Percentiles rank a stretch among this genome's conserved stretches.
Conservation (phyloP, 2,329 filamentous ascomycete genomes). For the Colletotrichum lupini region DNA sequence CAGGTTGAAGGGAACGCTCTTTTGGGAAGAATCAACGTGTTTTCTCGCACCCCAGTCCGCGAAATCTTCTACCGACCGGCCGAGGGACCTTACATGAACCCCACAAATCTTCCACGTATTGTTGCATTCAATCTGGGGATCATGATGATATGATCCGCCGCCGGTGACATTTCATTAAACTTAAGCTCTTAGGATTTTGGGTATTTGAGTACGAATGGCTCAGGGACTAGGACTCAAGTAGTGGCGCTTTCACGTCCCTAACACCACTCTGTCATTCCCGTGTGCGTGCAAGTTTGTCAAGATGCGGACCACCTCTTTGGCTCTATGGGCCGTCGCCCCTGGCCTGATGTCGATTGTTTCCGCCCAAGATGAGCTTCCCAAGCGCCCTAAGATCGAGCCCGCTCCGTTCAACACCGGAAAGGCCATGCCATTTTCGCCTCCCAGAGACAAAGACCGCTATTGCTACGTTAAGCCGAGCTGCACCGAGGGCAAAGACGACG, state of each 20-base stretch:
- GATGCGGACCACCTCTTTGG: conserved; percentile 1
- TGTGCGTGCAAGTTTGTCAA: background rate
- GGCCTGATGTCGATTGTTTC: conserved; percentile 4
- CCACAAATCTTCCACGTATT: conserved; percentile 35
- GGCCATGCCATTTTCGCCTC: conserved; percentile 23
- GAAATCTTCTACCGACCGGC: conserved; percentile 20
- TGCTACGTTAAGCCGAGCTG: conserved; percentile 35
- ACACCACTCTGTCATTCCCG: background rate
- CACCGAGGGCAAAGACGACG: conserved; percentile 40
- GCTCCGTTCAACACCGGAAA: conserved; percentile 24
- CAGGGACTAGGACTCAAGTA: background rate
- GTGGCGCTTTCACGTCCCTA: background rate
- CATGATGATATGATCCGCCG: background rate
- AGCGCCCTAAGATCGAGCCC: conserved; percentile 21
- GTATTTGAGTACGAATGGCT: conserved; percentile 9
- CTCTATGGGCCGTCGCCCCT: conserved; percentile 10
- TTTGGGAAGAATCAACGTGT: background rate
- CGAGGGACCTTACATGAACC: conserved; percentile 3
- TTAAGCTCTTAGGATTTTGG: background rate
- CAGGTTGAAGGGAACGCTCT: background rate
- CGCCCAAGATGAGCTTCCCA: background rate
- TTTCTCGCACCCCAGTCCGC: conserved; percentile 2
- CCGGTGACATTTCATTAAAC: background rate
- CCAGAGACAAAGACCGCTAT: conserved; percentile 22
- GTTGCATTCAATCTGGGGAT: background rate